Base-by-base conservation (phyloP, 116 monocot species). In the Trichopus zeylanicus region DNA sequence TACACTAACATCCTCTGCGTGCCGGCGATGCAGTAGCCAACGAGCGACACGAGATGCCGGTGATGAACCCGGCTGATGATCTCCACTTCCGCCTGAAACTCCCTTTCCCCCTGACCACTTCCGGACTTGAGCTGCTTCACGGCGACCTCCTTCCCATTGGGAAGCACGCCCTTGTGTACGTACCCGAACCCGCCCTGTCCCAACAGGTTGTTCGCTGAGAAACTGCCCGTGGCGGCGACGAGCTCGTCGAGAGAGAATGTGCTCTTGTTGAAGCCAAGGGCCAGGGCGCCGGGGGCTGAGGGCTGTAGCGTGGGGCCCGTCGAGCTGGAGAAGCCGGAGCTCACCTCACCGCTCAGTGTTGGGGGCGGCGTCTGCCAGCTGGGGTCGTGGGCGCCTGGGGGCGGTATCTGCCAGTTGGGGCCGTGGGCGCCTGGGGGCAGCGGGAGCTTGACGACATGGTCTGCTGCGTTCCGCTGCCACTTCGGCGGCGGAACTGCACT, bases 51-150 rank as follows among this genome's bases (percentile, higher is more conserved):
- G 7, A 86, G 62, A 51, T 86, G 86, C 37, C 81, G 70, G 28
- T 86, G 86, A 57, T 86, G 86, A 10, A 86, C 81, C 30, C 86
- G 63, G 57, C 86, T 86, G 48, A 86, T 86, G 59, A 86, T 86
- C 52, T 86, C 85, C 0, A 86, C 85, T 70, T 86, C 85, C 0
- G 85, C 85, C 47, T 78, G 85, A 67, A 86, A 86, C 69, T 86
- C 86, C 21, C 86, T 67, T 72, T 86, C 86, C 19, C 86, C 86
- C 48, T 86, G 86, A 23, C 86, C 86, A 23, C 86, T 81, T 7
- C 78, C 86, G 0, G 81, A 71, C 53, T 86, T 86, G 51, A 86
- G 74, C 16, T 65, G 67, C 53, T 86, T 86, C 51, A 86, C 86
- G 0, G 81, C 86, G 29, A 86, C 56, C 59, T 72, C 81, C 68